Conservation (phyloP, 768 basidiomycete genomes). For the Coprinopsis sp. region DNA sequence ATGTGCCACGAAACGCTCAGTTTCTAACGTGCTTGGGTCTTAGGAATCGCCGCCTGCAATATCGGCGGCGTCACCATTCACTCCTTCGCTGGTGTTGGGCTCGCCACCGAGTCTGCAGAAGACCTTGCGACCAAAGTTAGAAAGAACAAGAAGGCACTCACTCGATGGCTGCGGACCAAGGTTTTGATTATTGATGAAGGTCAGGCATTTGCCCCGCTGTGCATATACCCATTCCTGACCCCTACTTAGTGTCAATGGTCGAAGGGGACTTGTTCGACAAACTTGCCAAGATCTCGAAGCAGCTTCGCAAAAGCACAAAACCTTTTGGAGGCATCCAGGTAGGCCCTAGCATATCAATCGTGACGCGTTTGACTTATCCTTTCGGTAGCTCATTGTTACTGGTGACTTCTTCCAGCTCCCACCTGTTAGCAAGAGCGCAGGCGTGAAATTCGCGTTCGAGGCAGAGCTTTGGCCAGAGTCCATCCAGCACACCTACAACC, state of each 20-base stretch:
- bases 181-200: conserved; percentile 85
- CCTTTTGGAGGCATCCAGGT: conserved; percentile 97
- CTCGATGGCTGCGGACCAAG: conserved; percentile 80
- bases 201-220: conserved; percentile 21
- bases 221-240: not conserved
- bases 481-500: conserved; percentile 80
- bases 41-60: conserved; percentile 94
- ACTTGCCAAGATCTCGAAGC: conserved; percentile 63
- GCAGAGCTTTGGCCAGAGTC: conserved; percentile 71
- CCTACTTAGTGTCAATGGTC: conserved; percentile 85
- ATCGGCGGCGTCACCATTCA: conserved; percentile 95
- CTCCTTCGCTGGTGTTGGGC: conserved; percentile 91
- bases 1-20: not conserved
- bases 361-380: not conserved
- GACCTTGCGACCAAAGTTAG: conserved; percentile 60
- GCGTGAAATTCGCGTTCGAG: conserved; percentile 89
- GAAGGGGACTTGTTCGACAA: conserved; percentile 94
- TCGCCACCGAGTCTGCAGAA: conserved; percentile 65
- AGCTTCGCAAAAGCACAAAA: conserved; percentile 51
- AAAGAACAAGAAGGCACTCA: conserved; percentile 79
- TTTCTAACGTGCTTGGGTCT: not conserved
- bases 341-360: not conserved
- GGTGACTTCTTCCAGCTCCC: conserved; percentile 99
- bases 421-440: conserved; percentile 69
- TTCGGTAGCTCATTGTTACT: conserved; percentile 72